phyloP scores from a whole-genome alignment of 805 yeast genomes.

The Nakazawaea peltata region DNA sequence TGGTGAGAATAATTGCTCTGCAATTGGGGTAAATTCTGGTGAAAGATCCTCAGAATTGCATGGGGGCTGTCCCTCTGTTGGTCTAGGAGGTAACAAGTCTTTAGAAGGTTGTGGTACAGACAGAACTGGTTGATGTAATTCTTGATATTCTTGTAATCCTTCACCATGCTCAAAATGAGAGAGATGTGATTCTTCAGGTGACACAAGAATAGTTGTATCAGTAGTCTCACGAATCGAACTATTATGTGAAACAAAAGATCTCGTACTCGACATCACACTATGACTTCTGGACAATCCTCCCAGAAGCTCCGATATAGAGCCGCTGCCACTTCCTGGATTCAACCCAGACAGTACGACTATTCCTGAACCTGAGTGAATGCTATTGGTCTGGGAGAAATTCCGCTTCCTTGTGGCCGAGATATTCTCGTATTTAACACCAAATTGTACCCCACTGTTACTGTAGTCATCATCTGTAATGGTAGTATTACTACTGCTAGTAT shows the following conservation, averaged over 20 bases:
- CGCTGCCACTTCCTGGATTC: too few relatives aligned
- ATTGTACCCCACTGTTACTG: neutral
- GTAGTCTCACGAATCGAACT: slow-evolving; percentile 4
- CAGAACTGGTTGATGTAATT: too few relatives aligned
- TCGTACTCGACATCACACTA: slow-evolving; percentile 1
- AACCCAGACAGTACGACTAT: too few relatives aligned
- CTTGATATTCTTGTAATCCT: neutral
- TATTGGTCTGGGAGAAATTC: slow-evolving; percentile 6
- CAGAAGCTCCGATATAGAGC: too few relatives aligned
- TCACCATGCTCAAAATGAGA: too few relatives aligned
- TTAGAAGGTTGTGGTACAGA: too few relatives aligned
- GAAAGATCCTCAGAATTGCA: slow-evolving; percentile 8
- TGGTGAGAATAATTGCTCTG: too few relatives aligned
- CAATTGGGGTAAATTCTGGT: too few relatives aligned
- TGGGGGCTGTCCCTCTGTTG: slow-evolving; percentile 6
- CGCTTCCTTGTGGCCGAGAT: slow-evolving; percentile 2
- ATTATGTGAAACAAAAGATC: too few relatives aligned
- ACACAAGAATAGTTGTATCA: slow-evolving; percentile 1
- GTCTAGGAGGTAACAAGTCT: slow-evolving; percentile 8
- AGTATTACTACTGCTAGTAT: neutral
- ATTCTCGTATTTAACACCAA: slow-evolving; percentile 4
- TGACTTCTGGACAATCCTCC: slow-evolving; percentile 1
- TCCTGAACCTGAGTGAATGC: too few relatives aligned
- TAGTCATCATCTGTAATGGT: neutral
- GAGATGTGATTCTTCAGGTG: neutral